These are phyloP conservation scores for Neurospora sp. DNA, from an alignment of 495 filamentous ascomycete genomes.

Conservation along the genomic window DNA sequence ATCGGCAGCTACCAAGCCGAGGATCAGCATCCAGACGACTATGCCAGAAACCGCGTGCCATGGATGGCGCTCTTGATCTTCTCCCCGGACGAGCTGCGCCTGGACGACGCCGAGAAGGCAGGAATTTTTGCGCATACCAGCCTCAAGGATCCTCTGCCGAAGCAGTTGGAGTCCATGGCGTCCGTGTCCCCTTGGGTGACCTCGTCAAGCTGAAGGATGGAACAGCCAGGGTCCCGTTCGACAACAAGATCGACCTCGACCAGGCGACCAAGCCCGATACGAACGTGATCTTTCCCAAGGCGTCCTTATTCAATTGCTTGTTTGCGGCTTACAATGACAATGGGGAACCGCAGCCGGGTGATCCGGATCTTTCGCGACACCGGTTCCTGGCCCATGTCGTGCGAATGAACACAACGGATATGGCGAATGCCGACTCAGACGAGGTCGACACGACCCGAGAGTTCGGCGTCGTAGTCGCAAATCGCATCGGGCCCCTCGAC, in stretches of 20 bases:
- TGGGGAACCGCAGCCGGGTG: background rate
- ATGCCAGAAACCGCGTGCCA: constrained; percentile 18
- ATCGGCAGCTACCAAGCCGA: background rate
- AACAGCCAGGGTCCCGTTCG: background rate
- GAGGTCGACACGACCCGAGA: background rate
- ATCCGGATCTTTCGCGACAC: constrained; percentile 2
- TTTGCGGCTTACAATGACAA: background rate
- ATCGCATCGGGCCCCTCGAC: background rate
- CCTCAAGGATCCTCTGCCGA: constrained; percentile 1
- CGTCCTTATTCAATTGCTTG: background rate
- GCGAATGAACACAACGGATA: constrained; percentile 21
- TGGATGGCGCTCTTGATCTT: constrained; percentile 35
- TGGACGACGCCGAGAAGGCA: background rate
- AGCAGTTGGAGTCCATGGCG: constrained; percentile 4
- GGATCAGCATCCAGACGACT: constrained; percentile 4
- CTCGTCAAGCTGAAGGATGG: background rate
- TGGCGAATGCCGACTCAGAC: constrained; percentile 5
- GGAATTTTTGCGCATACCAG: background rate
- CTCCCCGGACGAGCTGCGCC: constrained; percentile 17
- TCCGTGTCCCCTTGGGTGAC: background rate
- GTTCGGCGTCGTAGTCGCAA: background rate
- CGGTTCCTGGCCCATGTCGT: constrained; percentile 37
- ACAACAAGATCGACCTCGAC: background rate
- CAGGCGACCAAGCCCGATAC: background rate
- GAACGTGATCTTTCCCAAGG: background rate